Conservation (phyloP, 2,329 filamentous ascomycete species). For the Aaosphaeria pasadenensis region DNA sequence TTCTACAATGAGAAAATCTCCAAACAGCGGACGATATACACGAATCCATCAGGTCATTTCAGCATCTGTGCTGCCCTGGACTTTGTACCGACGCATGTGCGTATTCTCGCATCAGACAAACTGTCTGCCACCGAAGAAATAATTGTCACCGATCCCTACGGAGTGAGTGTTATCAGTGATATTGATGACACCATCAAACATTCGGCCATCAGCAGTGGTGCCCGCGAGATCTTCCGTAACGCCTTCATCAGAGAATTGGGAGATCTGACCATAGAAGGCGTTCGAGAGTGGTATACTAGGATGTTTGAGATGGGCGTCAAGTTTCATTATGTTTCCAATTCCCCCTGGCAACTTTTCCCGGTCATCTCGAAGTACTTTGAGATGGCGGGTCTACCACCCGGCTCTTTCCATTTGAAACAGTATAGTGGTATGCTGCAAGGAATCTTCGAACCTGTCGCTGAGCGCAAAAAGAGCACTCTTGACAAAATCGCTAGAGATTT, state of each 20-base stretch:
- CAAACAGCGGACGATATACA: conserved; percentile 78
- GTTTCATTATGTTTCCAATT: conserved; percentile 98
- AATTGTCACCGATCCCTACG: conserved; percentile 70
- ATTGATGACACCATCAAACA: conserved; percentile 98
- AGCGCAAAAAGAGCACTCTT: conserved; percentile 85
- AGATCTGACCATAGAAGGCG: conserved; percentile 81
- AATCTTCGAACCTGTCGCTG: conserved; percentile 95
- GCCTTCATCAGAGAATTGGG: conserved; percentile 84
- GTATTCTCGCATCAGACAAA: conserved; percentile 80
- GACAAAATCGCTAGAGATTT: conserved; percentile 87
- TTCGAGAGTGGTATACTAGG: conserved; percentile 81
- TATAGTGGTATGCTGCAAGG: conserved; percentile 97
- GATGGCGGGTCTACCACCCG: conserved; percentile 73
- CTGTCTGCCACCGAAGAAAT: conserved; percentile 79
- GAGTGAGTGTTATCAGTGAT: conserved; percentile 92
- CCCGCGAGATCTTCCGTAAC: conserved; percentile 93
- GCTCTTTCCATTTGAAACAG: conserved; percentile 92
- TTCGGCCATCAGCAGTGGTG: conserved; percentile 82
- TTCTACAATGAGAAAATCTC: conserved; percentile 88
- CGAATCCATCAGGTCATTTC: conserved; percentile 89
- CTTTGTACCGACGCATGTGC: conserved; percentile 86
- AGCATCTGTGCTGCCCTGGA: conserved; percentile 74
- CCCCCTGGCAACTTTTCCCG: conserved; percentile 95
- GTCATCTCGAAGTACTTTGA: conserved; percentile 83
- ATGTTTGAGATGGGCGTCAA: conserved; percentile 78